These are phyloP conservation scores for Aspergillus japonicus DNA, from an alignment of 2,329 filamentous ascomycete genomes.

Conservation along the genomic window DNA sequence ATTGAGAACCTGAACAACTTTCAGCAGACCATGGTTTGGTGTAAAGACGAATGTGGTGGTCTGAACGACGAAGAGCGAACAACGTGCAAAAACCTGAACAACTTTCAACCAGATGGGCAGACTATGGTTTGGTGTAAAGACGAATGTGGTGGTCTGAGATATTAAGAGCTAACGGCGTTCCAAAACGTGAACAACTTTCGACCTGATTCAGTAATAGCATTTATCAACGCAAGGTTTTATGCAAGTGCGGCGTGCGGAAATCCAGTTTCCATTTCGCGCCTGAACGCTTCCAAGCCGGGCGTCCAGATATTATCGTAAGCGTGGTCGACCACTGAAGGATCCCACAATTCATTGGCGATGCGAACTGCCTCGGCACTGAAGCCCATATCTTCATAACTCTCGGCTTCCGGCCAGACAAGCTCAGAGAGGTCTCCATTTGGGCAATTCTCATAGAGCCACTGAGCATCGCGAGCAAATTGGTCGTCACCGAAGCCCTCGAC, in stretches of 20 bases:
- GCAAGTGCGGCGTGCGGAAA: background rate
- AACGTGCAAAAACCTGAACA: too few relatives aligned
- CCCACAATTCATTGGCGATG: slow-evolving; percentile 18
- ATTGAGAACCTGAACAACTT: too few relatives aligned
- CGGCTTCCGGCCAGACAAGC: slow-evolving; percentile 23
- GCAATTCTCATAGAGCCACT: slow-evolving; percentile 28
- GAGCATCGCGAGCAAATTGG: slow-evolving; percentile 25
- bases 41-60: too few relatives aligned
- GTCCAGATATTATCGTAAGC: slow-evolving; percentile 15
- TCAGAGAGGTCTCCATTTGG: slow-evolving; percentile 25
- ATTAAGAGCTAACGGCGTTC: too few relatives aligned
- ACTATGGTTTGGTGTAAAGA: too few relatives aligned
- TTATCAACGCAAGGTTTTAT: background rate
- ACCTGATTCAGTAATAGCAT: too few relatives aligned
- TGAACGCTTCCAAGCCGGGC: slow-evolving; percentile 18
- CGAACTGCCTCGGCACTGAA: slow-evolving; percentile 11
- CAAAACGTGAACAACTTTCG: too few relatives aligned
- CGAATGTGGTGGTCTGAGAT: too few relatives aligned
- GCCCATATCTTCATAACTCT: slow-evolving; percentile 19
- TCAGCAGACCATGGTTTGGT: too few relatives aligned
- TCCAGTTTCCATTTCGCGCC: slow-evolving; percentile 2
- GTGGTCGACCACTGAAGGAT: slow-evolving; percentile 17
- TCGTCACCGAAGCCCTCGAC: slow-evolving; percentile 23
- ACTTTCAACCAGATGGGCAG: too few relatives aligned
- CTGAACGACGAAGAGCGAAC: too few relatives aligned